Conservation (phyloP, 2,329 filamentous ascomycete genomes). For the Cladosporium sp. region DNA sequence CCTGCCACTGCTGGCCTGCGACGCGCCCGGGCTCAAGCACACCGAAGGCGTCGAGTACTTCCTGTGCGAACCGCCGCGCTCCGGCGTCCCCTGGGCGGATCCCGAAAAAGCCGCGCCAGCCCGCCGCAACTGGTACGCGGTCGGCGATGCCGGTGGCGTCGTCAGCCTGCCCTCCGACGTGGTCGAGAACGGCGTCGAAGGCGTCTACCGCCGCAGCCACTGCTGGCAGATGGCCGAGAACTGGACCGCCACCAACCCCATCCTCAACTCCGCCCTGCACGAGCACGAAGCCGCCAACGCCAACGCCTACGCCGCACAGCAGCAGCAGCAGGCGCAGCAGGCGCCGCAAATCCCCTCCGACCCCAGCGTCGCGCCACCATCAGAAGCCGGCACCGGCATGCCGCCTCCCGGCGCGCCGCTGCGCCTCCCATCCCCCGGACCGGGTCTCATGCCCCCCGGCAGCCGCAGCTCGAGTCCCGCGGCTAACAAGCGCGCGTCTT, state of each 20-base stretch:
- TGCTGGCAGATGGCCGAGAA: constrained; percentile 63
- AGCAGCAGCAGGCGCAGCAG: too few relatives aligned
- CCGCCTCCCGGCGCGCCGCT: background rate
- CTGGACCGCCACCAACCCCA: constrained; percentile 49
- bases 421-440: constrained; percentile 10
- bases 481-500: constrained; percentile 37
- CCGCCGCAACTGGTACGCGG: constrained; percentile 68
- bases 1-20: constrained; percentile 71
- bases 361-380: too few relatives aligned
- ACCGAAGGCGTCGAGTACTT: constrained; percentile 77
- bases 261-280: constrained; percentile 27
- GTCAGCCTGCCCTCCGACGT: constrained; percentile 61
- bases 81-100: constrained; percentile 65
- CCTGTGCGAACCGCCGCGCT: constrained; percentile 69
- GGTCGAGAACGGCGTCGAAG: constrained; percentile 63
- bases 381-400: too few relatives aligned
- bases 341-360: constrained; percentile 14
- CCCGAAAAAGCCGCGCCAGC: constrained; percentile 52
- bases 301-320: too few relatives aligned
- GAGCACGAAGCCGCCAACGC: constrained; percentile 24
- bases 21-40: constrained; percentile 65
- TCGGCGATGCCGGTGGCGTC: constrained; percentile 61
- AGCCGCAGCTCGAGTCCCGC: constrained; percentile 16
- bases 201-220: constrained; percentile 64
- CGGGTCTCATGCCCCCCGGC: background rate